These are phyloP conservation scores for Boletus sp. DNA, from an alignment of 1,284 basidiomycete genomes.

Conservation along the genomic window DNA sequence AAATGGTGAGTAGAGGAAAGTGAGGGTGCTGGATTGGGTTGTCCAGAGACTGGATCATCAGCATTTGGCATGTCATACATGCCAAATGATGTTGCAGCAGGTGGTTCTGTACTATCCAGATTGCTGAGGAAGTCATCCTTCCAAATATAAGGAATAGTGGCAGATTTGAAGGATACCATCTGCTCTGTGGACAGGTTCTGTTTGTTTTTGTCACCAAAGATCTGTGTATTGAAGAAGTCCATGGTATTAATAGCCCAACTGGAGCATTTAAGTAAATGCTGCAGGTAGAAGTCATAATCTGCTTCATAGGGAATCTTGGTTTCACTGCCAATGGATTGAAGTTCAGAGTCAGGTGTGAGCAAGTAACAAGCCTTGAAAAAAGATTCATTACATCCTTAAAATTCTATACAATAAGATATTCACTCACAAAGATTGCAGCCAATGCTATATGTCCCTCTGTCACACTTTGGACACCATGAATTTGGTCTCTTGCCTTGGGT, in stretches of 20 bases:
- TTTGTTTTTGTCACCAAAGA: neutral
- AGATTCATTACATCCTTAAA: neutral
- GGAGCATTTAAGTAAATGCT: neutral
- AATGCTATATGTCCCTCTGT: constrained; percentile 7
- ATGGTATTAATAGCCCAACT: neutral
- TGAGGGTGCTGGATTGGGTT: too few relatives aligned
- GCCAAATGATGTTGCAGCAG: too few relatives aligned
- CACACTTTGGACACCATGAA: neutral
- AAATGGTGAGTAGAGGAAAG: too few relatives aligned
- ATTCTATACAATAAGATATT: neutral
- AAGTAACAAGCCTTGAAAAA: constrained; percentile 1
- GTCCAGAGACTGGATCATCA: neutral
- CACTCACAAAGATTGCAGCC: constrained; percentile 1
- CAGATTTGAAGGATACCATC: neutral
- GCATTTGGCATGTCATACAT: neutral
- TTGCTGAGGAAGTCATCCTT: constrained; percentile 1
- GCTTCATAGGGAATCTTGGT: constrained; percentile 9
- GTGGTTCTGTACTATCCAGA: constrained; percentile 1
- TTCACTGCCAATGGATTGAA: neutral
- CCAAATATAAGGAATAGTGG: neutral
- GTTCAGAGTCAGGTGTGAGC: constrained; percentile 3
- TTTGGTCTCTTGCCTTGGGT: neutral
- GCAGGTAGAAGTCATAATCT: constrained; percentile 10
- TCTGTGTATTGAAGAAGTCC: neutral
- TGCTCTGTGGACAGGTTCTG: neutral